Conservation (phyloP, 2,329 filamentous ascomycete species). For the Coniochaeta sp. region DNA sequence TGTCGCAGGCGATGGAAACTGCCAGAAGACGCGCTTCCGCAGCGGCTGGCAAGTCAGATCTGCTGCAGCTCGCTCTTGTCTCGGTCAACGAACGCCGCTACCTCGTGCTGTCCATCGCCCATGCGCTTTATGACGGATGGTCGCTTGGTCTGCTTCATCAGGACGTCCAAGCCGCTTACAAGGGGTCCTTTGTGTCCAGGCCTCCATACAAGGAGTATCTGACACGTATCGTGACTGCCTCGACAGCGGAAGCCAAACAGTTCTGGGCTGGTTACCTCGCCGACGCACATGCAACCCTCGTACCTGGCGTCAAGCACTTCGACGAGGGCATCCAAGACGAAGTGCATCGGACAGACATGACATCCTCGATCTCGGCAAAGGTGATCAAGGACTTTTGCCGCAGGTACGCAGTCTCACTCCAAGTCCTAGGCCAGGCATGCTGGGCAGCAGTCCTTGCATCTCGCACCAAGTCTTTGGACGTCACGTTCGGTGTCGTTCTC, state of each 20-base stretch:
- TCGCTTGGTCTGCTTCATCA: constrained; percentile 69
- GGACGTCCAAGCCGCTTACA: constrained; percentile 62
- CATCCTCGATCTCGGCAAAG: constrained; percentile 31
- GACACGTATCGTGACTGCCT: constrained; percentile 40
- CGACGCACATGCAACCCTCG: constrained; percentile 31
- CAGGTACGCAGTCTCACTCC: constrained; percentile 60
- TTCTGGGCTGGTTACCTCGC: constrained; percentile 71
- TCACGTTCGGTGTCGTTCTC: constrained; percentile 76
- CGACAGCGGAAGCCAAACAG: constrained; percentile 30
- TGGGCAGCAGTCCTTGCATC: constrained; percentile 68
- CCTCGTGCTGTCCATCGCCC: constrained; percentile 65
- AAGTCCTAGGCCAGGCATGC: constrained; percentile 68
- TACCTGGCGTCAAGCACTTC: background rate
- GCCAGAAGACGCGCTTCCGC: constrained; percentile 29
- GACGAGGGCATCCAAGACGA: background rate
- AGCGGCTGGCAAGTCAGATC: constrained; percentile 24
- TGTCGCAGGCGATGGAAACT: constrained; percentile 26
- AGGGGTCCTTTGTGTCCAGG: constrained; percentile 30
- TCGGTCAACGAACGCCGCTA: constrained; percentile 27
- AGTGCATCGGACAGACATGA: constrained; percentile 35
- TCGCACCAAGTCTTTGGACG: constrained; percentile 58
- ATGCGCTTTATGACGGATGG: constrained; percentile 87
- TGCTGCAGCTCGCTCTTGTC: constrained; percentile 45
- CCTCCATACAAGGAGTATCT: constrained; percentile 48
- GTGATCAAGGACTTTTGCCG: constrained; percentile 56